Conservation (phyloP, 805 yeast species). For the Gaillardinia entomophila region DNA sequence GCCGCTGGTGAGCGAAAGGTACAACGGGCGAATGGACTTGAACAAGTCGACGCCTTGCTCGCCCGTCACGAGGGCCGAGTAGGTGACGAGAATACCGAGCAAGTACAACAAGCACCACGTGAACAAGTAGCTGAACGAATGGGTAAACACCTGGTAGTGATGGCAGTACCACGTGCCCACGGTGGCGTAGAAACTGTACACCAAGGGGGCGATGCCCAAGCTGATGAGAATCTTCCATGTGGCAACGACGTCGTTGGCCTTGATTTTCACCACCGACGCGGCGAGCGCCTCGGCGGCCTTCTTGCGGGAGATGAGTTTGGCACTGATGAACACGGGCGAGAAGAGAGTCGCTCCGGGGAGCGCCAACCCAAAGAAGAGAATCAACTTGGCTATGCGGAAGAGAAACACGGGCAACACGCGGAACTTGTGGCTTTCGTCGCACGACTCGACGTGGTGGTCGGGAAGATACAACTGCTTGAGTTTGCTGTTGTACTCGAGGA, state of each 20-base stretch:
- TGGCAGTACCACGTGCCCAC: slow-evolving; percentile 42
- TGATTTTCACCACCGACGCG: slow-evolving; percentile 32
- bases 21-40: slow-evolving; percentile 78
- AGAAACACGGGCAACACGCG: slow-evolving; percentile 18
- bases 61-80: slow-evolving; percentile 86
- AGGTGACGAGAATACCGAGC: slow-evolving; percentile 69
- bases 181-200: slow-evolving; percentile 51
- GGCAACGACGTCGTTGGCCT: slow-evolving; percentile 37
- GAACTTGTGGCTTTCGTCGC: slow-evolving; percentile 16
- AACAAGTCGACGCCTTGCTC: slow-evolving; percentile 89
- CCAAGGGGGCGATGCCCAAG: slow-evolving; percentile 32
- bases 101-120: slow-evolving; percentile 46
- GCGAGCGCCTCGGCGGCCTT: slow-evolving; percentile 36
- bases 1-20: slow-evolving; percentile 57
- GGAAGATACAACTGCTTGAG: slow-evolving; percentile 28
- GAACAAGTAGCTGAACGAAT: slow-evolving; percentile 22
- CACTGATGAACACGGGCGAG: slow-evolving; percentile 34
- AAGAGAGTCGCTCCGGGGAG: slow-evolving; percentile 34
- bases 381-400: slow-evolving; percentile 19
- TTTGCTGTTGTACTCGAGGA: slow-evolving; percentile 27
- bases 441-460: slow-evolving; percentile 35
- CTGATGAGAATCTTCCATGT: slow-evolving; percentile 42
- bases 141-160: slow-evolving; percentile 8
- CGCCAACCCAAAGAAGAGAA: slow-evolving; percentile 25
- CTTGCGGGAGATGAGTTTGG: slow-evolving; percentile 23